These are phyloP conservation scores for Apium graveolens DNA, from an alignment of 129 eudicot genomes.

Conservation along the genomic window DNA sequence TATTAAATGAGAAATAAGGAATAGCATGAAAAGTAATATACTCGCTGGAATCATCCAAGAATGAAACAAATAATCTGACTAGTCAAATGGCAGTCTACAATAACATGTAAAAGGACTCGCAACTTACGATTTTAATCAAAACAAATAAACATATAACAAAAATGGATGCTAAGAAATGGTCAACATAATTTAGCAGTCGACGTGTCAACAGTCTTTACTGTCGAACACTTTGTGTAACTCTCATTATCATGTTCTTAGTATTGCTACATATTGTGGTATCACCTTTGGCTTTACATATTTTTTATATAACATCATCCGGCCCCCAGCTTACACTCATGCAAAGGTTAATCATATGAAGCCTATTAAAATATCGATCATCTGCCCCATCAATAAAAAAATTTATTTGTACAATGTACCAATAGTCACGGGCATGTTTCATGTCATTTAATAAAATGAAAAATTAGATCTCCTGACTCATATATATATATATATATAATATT, in stretches of 20 bases:
- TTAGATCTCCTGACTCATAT: no score
- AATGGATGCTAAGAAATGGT: neutral
- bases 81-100: neutral
- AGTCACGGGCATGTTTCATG: neutral
- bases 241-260: neutral
- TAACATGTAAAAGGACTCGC: neutral
- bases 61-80: neutral
- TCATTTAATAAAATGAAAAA: no score
- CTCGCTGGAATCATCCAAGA: neutral
- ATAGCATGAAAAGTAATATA: conserved; percentile 3
- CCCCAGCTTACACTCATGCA: no score
- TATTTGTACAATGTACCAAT: no score
- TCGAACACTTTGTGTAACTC: neutral
- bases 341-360: no score
- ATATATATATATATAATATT: no score
- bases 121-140: neutral
- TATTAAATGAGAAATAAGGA: neutral
- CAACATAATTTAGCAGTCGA: neutral
- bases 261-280: neutral
- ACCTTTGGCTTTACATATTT: no score
- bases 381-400: no score
- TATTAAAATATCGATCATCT: no score
- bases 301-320: no score
- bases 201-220: neutral
- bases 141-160: neutral